Conservation (phyloP, 2,329 filamentous ascomycete genomes). For the Dothistroma pini region DNA sequence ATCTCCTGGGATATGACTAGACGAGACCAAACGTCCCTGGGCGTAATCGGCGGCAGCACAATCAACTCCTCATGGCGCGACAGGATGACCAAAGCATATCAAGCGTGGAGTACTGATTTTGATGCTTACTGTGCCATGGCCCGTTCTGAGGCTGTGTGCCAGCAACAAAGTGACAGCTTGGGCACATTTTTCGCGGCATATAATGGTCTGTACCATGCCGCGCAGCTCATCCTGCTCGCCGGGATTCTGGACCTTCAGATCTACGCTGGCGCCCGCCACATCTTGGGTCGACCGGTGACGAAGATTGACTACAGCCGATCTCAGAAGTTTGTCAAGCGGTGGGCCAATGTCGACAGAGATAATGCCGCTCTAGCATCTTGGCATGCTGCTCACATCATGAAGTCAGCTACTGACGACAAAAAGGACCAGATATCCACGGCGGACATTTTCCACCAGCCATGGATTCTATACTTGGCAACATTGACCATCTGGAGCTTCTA, state of each 20-base stretch:
- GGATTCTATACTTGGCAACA: conserved; percentile 59
- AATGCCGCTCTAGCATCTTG: conserved; percentile 47
- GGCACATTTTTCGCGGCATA: conserved; percentile 47
- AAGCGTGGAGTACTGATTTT: conserved; percentile 58
- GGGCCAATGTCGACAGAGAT: conserved; percentile 38
- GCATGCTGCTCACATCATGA: conserved; percentile 54
- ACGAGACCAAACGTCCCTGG: conserved; percentile 59
- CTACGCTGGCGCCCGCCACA: conserved; percentile 57
- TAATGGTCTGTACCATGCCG: conserved; percentile 57
- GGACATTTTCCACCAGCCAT: conserved; percentile 58
- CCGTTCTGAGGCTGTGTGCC: background rate
- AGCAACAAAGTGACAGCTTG: conserved; percentile 32
- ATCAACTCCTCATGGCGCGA: conserved; percentile 43
- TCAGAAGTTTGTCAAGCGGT: conserved; percentile 50
- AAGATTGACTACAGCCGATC: conserved; percentile 50
- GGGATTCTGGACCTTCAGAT: conserved; percentile 62
- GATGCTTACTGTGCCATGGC: conserved; percentile 47
- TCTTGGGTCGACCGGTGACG: conserved; percentile 55
- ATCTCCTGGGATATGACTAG: conserved; percentile 60
- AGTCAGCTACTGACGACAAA: conserved; percentile 48
- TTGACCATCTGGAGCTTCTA: conserved; percentile 58
- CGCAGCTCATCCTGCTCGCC: conserved; percentile 54
- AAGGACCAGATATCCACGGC: conserved; percentile 39
- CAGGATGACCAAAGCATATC: conserved; percentile 53
- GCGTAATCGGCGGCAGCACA: conserved; percentile 24